A percentile compares a stretch with the other conserved stretches of the same genome.
Conservation (phyloP, 108 stramenopile genomes). For the Pseudonitzschia delicatissima region DNA sequence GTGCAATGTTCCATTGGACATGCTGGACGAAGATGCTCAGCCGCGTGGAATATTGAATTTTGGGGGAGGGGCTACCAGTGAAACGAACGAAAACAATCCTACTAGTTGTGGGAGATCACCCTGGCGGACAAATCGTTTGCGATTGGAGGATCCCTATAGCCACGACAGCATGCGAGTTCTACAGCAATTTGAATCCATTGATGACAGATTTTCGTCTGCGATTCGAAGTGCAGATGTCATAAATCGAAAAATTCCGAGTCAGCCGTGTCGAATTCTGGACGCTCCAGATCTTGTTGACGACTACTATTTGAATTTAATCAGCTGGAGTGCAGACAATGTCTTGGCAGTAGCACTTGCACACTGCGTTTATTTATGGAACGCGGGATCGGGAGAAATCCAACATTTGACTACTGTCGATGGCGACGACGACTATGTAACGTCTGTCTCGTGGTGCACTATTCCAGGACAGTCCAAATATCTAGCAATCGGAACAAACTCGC, state of each 20-base stretch:
- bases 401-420: constrained; percentile 87
- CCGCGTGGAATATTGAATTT: constrained; percentile 34
- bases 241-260: constrained; percentile 87
- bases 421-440: constrained; percentile 93
- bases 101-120: constrained; percentile 3
- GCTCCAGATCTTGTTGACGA: constrained; percentile 98
- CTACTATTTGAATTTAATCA: constrained; percentile 97
- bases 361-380: constrained; percentile 99
- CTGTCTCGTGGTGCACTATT: constrained; percentile 89
- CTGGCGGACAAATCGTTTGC: constrained; percentile 5
- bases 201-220: constrained; percentile 19
- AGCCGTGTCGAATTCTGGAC: constrained; percentile 95
- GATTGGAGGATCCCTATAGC: constrained; percentile 38
- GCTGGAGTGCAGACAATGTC: constrained; percentile 92
- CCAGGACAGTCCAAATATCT: constrained; percentile 77
- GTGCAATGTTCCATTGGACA: constrained; percentile 71
- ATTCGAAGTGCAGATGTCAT: constrained; percentile 16
- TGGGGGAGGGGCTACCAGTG: not conserved
- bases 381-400: constrained; percentile 89
- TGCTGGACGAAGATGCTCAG: constrained; percentile 37
- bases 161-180: constrained; percentile 49
- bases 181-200: constrained; percentile 28
- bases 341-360: constrained; percentile 97
- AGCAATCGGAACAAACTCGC: constrained; percentile 85
- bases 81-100: constrained; percentile 9